A percentile compares a stretch with the other conserved stretches of the same genome.
Conservation (phyloP, 2,329 filamentous ascomycete species). For the Colletotrichum tropicicola region DNA sequence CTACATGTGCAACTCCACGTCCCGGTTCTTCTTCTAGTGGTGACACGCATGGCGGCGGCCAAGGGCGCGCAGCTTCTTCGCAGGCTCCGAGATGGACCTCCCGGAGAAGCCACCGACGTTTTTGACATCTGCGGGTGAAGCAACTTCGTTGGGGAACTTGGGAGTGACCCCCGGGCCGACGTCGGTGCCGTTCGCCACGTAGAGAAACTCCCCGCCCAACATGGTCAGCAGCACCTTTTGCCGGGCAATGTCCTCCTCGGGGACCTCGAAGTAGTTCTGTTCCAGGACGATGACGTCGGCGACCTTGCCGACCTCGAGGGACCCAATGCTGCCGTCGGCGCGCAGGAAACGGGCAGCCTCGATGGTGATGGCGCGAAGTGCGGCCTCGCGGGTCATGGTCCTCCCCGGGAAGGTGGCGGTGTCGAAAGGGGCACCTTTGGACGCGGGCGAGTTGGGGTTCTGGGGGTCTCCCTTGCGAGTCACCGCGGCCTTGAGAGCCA, state of each 20-base stretch:
- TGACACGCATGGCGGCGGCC: background rate
- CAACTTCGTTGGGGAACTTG: constrained; percentile 35
- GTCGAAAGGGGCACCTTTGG: constrained; percentile 32
- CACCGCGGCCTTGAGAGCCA: constrained; percentile 36
- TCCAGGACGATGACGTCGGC: constrained; percentile 37
- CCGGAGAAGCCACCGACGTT: background rate
- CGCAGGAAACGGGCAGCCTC: constrained; percentile 33
- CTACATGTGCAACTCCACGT: too few species aligned
- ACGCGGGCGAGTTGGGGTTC: constrained; percentile 37
- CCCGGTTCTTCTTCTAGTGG: background rate
- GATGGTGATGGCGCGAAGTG: constrained; percentile 8
- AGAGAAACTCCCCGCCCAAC: constrained; percentile 37
- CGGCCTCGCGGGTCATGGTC: constrained; percentile 32
- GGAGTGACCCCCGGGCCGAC: constrained; percentile 33
- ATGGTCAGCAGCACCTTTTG: constrained; percentile 37
- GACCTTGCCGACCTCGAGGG: constrained; percentile 37
- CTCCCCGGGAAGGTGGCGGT: constrained; percentile 33
- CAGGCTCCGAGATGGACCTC: background rate
- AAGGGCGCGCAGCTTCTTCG: background rate
- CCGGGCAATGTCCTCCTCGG: constrained; percentile 35
- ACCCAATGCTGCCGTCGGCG: constrained; percentile 36
- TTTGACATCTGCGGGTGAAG: background rate
- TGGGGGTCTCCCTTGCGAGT: constrained; percentile 37
- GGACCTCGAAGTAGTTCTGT: constrained; percentile 37
- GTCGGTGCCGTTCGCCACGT: constrained; percentile 34